These are phyloP conservation scores for Cladosporium austrohemisphaericum DNA, from an alignment of 2,329 filamentous ascomycete species.

Conservation along the genomic window DNA sequence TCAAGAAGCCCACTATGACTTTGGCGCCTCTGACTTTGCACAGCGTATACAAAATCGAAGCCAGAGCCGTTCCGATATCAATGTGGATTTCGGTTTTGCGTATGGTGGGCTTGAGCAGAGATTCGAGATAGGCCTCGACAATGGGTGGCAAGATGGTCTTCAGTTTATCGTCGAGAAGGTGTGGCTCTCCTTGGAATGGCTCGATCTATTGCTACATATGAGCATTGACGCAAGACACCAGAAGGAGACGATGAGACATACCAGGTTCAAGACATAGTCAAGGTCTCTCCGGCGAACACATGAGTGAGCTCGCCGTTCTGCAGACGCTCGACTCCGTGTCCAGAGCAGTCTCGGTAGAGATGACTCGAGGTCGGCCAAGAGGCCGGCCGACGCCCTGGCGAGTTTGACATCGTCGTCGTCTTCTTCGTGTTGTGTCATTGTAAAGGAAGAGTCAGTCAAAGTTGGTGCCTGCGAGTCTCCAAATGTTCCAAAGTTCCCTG, in stretches of 20 bases:
- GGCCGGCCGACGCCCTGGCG: conserved; percentile 39
- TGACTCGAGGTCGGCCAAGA: conserved; percentile 32
- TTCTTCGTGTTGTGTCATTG: conserved; percentile 20
- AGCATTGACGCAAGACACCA: too few relatives aligned
- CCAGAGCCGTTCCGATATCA: conserved; percentile 64
- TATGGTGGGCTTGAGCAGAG: conserved; percentile 44
- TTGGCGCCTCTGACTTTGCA: conserved; percentile 95
- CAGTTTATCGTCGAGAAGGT: conserved; percentile 82
- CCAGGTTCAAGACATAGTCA: conserved; percentile 36
- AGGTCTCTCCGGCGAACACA: conserved; percentile 40
- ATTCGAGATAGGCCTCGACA: conserved; percentile 70
- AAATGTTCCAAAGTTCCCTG: not conserved
- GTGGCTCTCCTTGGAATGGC: conserved; percentile 90
- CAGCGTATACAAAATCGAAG: conserved; percentile 77
- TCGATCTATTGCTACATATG: conserved; percentile 56
- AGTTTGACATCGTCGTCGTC: conserved; percentile 47
- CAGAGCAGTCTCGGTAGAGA: conserved; percentile 44
- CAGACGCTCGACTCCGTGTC: conserved; percentile 28
- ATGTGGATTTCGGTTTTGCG: conserved; percentile 25
- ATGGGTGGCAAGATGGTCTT: conserved; percentile 70
- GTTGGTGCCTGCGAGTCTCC: not conserved
- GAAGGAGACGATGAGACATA: too few relatives aligned
- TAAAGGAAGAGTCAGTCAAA: not conserved
- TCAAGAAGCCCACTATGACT: conserved; percentile 84
- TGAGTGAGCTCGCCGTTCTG: conserved; percentile 31